Evolutionary conservation across 2,329 filamentous ascomycete species (phyloP).

Genomic region (Pseudogymnoascus sp.): DNA sequence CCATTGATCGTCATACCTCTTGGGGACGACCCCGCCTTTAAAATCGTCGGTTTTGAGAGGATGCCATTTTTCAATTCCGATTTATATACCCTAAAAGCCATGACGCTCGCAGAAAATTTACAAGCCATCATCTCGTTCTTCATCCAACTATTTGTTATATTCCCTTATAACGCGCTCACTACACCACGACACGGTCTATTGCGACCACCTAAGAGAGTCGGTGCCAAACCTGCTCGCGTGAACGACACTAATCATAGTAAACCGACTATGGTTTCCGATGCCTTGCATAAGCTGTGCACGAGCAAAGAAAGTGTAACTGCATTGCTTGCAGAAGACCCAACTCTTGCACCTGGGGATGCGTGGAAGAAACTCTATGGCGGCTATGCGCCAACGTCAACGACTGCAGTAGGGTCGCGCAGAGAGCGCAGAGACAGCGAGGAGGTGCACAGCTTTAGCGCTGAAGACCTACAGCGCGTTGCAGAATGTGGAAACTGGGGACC

Average conservation of each 20-base stretch:
- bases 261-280: slow-evolving; percentile 35
- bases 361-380: slow-evolving; percentile 48
- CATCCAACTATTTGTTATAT: slow-evolving; percentile 27
- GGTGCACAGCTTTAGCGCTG: slow-evolving; percentile 20
- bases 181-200: slow-evolving; percentile 21
- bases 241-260: not conserved
- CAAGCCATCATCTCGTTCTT: slow-evolving; percentile 18
- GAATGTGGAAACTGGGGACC: slow-evolving; percentile 62
- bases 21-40: not conserved
- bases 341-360: slow-evolving; percentile 44
- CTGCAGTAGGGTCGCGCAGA: slow-evolving; percentile 17
- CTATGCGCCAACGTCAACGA: slow-evolving; percentile 13
- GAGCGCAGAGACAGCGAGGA: slow-evolving; percentile 18
- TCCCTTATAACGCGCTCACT: slow-evolving; percentile 28
- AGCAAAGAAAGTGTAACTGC: slow-evolving; percentile 50
- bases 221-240: not conserved
- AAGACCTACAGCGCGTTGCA: slow-evolving; percentile 46
- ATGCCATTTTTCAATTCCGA: not conserved
- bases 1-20: not conserved
- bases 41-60: not conserved
- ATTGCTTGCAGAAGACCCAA: slow-evolving; percentile 46
- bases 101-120: slow-evolving; percentile 14
- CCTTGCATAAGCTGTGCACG: slow-evolving; percentile 46
- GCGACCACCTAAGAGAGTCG: slow-evolving; percentile 1
- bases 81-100: not conserved